Evolutionary conservation across 2,329 filamentous ascomycete species (phyloP).

Genomic region (Leptographium procerum): DNA sequence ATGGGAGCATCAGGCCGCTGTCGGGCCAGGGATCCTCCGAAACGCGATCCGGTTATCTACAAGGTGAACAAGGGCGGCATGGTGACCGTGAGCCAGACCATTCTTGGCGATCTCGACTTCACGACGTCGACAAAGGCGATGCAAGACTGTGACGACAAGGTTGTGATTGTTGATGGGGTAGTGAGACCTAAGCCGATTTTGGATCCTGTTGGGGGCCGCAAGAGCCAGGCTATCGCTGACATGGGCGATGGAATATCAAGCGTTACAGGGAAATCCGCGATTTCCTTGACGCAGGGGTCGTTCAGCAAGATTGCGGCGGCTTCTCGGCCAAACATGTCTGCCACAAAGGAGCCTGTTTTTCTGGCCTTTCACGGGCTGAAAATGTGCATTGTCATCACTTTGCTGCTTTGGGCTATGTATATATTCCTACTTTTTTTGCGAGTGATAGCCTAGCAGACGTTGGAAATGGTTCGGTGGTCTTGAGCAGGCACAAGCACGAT

Average conservation of each 20-base stretch:
- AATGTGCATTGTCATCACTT: not conserved
- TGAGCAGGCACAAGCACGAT: not conserved
- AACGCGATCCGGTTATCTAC: not conserved
- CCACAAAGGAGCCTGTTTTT: not conserved
- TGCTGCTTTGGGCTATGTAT: not conserved
- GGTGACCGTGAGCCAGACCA: not conserved
- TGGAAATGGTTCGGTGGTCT: not conserved
- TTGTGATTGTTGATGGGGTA: not conserved
- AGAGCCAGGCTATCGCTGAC: too few relatives aligned
- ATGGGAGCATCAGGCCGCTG: not conserved
- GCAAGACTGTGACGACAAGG: not conserved
- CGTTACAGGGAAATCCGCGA: not conserved
- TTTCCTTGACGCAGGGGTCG: not conserved
- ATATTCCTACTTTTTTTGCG: not conserved
- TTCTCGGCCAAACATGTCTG: not conserved
- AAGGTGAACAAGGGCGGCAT: not conserved
- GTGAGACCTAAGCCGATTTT: not conserved
- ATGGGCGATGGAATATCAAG: not conserved
- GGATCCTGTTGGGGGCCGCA: not conserved
- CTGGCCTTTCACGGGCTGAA: not conserved
- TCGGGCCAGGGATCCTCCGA: not conserved
- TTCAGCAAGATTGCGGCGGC: not conserved
- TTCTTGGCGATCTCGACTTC: not conserved
- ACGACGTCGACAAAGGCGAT: not conserved
- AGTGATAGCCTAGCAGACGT: not conserved